These are phyloP conservation scores for Bolboschoenoplectus hybrid DNA, from an alignment of 202 grass and related monocot species.

Conservation along the genomic window DNA sequence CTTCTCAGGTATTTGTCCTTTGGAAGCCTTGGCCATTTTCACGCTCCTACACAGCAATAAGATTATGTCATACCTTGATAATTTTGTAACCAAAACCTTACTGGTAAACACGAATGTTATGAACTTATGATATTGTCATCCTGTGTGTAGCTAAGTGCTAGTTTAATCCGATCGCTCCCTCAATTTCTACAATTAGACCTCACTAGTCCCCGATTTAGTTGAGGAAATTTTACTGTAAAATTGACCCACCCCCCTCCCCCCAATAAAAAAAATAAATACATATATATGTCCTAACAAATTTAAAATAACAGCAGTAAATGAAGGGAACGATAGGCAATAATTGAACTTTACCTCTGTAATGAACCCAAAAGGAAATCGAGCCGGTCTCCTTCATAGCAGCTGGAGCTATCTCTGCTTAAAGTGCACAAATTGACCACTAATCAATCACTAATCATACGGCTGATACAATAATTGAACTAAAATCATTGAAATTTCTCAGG, in stretches of 20 bases:
- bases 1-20: conserved; percentile 64
- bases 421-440: neutral
- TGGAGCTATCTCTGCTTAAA: conserved; percentile 8
- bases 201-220: neutral
- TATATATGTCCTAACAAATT: neutral
- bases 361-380: conserved; percentile 26
- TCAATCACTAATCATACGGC: neutral
- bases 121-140: neutral
- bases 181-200: neutral
- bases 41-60: conserved; percentile 50
- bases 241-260: neutral
- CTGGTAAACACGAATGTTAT: neutral
- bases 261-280: neutral
- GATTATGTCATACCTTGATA: neutral
- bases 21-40: conserved; percentile 63
- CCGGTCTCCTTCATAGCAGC: conserved; percentile 25
- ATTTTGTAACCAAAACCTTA: neutral
- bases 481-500: neutral
- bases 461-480: neutral
- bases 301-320: neutral
- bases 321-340: neutral
- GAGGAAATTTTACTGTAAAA: neutral
- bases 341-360: conserved; percentile 29
- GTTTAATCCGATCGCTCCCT: neutral
- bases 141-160: neutral